Evolutionary conservation across 306 rosid species (phyloP).

Genomic region (Pyrus betulifolia): DNA sequence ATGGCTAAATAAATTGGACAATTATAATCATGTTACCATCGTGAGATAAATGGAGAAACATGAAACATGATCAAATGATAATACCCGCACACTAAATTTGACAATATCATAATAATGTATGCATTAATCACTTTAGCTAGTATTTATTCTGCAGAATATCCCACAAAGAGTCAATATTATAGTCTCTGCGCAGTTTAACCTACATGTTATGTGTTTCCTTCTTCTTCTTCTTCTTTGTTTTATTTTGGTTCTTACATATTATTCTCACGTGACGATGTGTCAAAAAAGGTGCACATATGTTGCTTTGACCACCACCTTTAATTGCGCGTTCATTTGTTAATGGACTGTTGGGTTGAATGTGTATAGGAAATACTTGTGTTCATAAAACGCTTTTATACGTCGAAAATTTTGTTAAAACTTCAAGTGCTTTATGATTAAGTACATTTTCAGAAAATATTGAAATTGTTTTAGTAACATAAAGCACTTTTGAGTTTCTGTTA

Average conservation of each 20-base stretch:
- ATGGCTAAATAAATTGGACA: background rate
- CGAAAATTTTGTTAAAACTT: too few relatives aligned
- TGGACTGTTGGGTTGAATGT: background rate
- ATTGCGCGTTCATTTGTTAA: background rate
- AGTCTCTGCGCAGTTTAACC: background rate
- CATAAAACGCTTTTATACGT: too few relatives aligned
- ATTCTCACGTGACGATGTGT: background rate
- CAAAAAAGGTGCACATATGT: background rate
- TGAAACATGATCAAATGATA: constrained; percentile 1
- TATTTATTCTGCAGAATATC: background rate
- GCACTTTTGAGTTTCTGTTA: too few relatives aligned
- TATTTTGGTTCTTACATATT: background rate
- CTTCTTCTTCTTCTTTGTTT: background rate
- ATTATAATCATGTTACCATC: background rate
- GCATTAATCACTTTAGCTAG: background rate
- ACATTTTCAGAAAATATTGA: background rate
- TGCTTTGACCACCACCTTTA: too few relatives aligned
- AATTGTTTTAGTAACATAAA: too few relatives aligned
- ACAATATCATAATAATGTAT: background rate
- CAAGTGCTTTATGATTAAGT: background rate
- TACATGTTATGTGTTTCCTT: background rate
- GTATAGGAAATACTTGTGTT: too few relatives aligned
- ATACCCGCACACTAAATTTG: background rate
- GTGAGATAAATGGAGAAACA: background rate
- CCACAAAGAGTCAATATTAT: background rate